Conservation (phyloP, 2,329 filamentous ascomycete genomes). For the Neopestalotiopsis sp. region DNA sequence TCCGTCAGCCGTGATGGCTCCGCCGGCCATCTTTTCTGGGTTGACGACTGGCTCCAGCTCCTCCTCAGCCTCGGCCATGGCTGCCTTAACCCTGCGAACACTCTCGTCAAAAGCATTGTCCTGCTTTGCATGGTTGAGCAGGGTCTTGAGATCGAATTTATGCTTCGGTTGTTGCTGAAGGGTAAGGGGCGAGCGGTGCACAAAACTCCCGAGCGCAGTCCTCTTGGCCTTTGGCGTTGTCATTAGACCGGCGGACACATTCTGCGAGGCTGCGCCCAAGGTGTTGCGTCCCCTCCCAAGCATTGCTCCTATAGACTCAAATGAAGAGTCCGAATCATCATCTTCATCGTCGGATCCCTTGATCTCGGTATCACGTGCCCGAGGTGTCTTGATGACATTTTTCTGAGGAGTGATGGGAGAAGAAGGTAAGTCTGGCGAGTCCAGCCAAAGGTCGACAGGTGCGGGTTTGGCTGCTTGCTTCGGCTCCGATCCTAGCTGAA, state of each 20-base stretch:
- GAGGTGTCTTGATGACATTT: slow-evolving; percentile 27
- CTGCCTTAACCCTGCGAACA: slow-evolving; percentile 47
- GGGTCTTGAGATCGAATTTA: slow-evolving; percentile 66
- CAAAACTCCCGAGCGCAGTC: slow-evolving; percentile 40
- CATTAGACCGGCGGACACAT: slow-evolving; percentile 22
- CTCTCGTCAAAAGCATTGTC: slow-evolving; percentile 66
- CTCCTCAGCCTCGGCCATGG: slow-evolving; percentile 28
- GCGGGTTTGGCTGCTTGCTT: background rate
- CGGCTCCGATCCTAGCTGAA: slow-evolving; percentile 3
- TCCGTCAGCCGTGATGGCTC: slow-evolving; percentile 41
- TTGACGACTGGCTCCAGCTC: slow-evolving; percentile 26
- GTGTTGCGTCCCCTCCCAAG: slow-evolving; percentile 32
- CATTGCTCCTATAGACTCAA: slow-evolving; percentile 60
- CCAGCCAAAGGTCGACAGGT: background rate
- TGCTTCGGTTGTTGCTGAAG: slow-evolving; percentile 52
- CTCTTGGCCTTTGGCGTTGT: slow-evolving; percentile 55
- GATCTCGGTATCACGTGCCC: slow-evolving; percentile 63
- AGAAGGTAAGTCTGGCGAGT: slow-evolving; percentile 30
- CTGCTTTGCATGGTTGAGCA: slow-evolving; percentile 63
- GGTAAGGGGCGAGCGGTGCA: slow-evolving; percentile 52
- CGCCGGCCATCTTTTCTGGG: slow-evolving; percentile 39
- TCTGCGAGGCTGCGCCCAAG: slow-evolving; percentile 23
- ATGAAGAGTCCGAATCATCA: slow-evolving; percentile 59
- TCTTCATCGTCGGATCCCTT: slow-evolving; percentile 76
- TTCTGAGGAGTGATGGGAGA: slow-evolving; percentile 34